phyloP scores from a whole-genome alignment of 2,329 filamentous ascomycete species.

The Diatrype stigma region DNA sequence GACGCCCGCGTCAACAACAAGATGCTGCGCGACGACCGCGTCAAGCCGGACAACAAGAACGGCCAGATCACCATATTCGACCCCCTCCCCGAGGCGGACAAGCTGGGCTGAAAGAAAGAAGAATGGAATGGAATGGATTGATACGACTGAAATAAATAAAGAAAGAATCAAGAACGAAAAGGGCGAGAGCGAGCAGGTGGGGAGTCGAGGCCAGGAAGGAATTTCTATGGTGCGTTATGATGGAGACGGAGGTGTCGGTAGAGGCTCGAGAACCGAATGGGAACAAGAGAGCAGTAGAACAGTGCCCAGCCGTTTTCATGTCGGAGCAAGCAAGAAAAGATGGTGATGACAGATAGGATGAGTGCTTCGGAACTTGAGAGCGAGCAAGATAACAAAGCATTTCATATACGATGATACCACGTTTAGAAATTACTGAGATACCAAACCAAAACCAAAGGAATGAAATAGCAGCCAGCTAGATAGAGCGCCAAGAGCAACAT shows the following conservation, averaged over 20 bases:
- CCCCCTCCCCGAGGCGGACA: slow-evolving; percentile 68
- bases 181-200: background rate
- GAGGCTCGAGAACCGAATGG: no score
- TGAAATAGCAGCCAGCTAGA: slow-evolving; percentile 5
- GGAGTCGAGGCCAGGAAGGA: background rate
- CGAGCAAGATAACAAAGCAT: slow-evolving; percentile 10
- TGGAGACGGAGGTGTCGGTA: no score
- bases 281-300: no score
- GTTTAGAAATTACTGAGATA: slow-evolving; percentile 14
- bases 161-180: background rate
- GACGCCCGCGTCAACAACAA: slow-evolving; percentile 80
- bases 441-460: slow-evolving; percentile 3
- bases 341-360: no score
- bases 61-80: slow-evolving; percentile 62
- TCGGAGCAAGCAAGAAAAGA: no score
- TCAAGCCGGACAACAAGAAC: slow-evolving; percentile 55
- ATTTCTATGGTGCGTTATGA: no score
- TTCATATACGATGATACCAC: slow-evolving; percentile 26
- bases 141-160: background rate
- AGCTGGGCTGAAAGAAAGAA: slow-evolving; percentile 56
- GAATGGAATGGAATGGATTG: background rate
- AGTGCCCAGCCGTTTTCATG: no score
- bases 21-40: slow-evolving; percentile 90
- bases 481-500: background rate
- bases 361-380: background rate